Percentiles rank a stretch among this genome's conserved stretches.
These are phyloP conservation scores for Groenewaldozyma tartarivorans DNA, from an alignment of 805 yeast genomes.

Conservation along the genomic window DNA sequence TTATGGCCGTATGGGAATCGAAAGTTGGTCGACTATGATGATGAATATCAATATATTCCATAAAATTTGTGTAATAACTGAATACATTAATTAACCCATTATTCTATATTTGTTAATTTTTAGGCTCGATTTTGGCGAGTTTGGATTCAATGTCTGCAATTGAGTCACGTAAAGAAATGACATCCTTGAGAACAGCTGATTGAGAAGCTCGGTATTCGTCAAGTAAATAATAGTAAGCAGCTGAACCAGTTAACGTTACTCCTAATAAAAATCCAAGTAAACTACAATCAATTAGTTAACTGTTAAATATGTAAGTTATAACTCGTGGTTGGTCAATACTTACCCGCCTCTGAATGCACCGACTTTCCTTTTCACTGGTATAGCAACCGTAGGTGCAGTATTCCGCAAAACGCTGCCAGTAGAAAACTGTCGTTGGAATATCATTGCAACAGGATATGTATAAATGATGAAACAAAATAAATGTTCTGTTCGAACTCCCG, in stretches of 20 bases:
- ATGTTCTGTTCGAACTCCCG: too few relatives aligned
- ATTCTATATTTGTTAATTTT: too few relatives aligned
- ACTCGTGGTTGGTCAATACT: slow-evolving; percentile 7
- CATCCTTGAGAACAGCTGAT: slow-evolving; percentile 65
- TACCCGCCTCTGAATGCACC: slow-evolving; percentile 39
- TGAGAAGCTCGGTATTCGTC: slow-evolving; percentile 72
- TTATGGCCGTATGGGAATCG: slow-evolving; percentile 87
- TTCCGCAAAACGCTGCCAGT: slow-evolving; percentile 5
- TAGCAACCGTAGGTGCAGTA: slow-evolving; percentile 5
- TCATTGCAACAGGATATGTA: slow-evolving; percentile 1
- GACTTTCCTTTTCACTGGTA: slow-evolving; percentile 18
- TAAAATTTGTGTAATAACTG: not conserved
- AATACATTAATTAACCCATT: not conserved
- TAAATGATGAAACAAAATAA: too few relatives aligned
- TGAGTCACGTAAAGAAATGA: slow-evolving; percentile 58
- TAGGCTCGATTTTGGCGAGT: slow-evolving; percentile 28
- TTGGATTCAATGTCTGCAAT: slow-evolving; percentile 60
- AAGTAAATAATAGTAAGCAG: slow-evolving; percentile 65
- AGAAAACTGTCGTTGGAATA: slow-evolving; percentile 1
- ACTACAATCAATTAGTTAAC: slow-evolving; percentile 15
- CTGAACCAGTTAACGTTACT: slow-evolving; percentile 61
- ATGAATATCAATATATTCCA: too few relatives aligned
- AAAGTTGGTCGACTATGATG: too few relatives aligned
- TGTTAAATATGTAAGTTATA: not conserved
- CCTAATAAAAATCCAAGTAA: slow-evolving; percentile 75